Percentiles rank a stretch among this genome's conserved stretches.
These are phyloP conservation scores for Ophiostoma himal-ulmi DNA, from an alignment of 2,329 filamentous ascomycete species.

Conservation along the genomic window DNA sequence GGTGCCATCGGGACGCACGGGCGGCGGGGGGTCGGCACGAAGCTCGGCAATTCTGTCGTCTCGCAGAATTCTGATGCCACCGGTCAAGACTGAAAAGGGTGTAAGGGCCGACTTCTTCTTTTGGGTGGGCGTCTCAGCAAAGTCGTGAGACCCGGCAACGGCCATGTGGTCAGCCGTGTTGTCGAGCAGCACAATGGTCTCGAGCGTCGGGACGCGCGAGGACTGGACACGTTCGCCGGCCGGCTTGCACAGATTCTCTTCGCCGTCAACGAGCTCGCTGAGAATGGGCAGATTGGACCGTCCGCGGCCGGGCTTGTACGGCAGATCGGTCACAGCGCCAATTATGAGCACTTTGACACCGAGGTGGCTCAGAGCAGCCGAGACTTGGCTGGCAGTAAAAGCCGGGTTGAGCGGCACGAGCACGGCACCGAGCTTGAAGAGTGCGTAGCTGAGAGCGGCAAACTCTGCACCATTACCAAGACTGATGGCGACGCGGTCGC, in stretches of 20 bases:
- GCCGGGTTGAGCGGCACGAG: slow-evolving; percentile 89
- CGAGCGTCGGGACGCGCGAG: slow-evolving; percentile 60
- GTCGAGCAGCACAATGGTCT: slow-evolving; percentile 68
- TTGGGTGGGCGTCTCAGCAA: slow-evolving; percentile 10
- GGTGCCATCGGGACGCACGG: slow-evolving; percentile 39
- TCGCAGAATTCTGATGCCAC: slow-evolving; percentile 16
- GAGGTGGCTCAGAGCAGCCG: slow-evolving; percentile 71
- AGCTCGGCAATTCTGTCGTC: slow-evolving; percentile 6
- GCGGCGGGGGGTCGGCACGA: slow-evolving; percentile 21
- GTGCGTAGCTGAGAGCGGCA: slow-evolving; percentile 76
- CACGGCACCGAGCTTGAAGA: slow-evolving; percentile 91
- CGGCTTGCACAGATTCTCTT: slow-evolving; percentile 28
- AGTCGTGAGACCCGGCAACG: slow-evolving; percentile 37
- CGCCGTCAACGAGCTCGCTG: slow-evolving; percentile 37
- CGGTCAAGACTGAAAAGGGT: slow-evolving; percentile 39
- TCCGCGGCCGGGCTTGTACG: slow-evolving; percentile 54
- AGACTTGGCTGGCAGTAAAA: slow-evolving; percentile 75
- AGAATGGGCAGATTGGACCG: slow-evolving; percentile 49
- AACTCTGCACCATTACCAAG: slow-evolving; percentile 82
- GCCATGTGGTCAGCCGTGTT: slow-evolving; percentile 55
- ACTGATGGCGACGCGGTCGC: slow-evolving; percentile 78
- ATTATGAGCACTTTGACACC: slow-evolving; percentile 69
- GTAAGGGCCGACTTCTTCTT: slow-evolving; percentile 38
- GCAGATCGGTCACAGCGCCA: slow-evolving; percentile 78
- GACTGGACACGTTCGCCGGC: slow-evolving; percentile 33